phyloP scores from a whole-genome alignment of 2,329 filamentous ascomycete genomes.

The Delphinella strobiligena region DNA sequence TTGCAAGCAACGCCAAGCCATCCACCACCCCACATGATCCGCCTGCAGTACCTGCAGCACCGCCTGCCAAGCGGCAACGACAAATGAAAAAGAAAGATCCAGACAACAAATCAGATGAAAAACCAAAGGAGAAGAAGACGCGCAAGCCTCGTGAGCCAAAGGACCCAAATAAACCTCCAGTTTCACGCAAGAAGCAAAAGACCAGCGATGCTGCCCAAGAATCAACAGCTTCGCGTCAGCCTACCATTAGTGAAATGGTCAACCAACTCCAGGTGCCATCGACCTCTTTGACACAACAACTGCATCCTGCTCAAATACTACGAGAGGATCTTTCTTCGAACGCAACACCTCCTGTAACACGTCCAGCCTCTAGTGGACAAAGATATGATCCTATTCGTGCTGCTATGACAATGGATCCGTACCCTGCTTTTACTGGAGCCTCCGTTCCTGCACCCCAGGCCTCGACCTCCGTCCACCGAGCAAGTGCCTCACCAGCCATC shows the following conservation, averaged over 20 bases:
- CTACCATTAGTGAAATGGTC: slow-evolving; percentile 30
- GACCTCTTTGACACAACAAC: slow-evolving; percentile 17
- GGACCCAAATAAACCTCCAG: slow-evolving; percentile 31
- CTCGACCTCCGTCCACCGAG: slow-evolving; percentile 46
- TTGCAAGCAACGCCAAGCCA: slow-evolving; percentile 24
- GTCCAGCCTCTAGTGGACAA: slow-evolving; percentile 57
- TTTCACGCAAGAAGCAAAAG: slow-evolving; percentile 38
- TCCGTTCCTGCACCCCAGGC: slow-evolving; percentile 22
- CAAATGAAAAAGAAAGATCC: slow-evolving; percentile 25
- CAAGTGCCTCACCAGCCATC: slow-evolving; percentile 85
- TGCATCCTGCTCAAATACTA: slow-evolving; percentile 3
- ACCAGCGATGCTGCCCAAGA: slow-evolving; percentile 19
- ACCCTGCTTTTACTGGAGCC: slow-evolving; percentile 14
- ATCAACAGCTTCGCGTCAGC: slow-evolving; percentile 21
- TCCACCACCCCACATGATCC: slow-evolving; percentile 8
- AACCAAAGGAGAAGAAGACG: slow-evolving; percentile 30
- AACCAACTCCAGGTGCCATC: slow-evolving; percentile 17
- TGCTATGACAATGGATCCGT: slow-evolving; percentile 36
- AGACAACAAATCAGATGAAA: slow-evolving; percentile 24
- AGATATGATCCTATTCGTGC: slow-evolving; percentile 81
- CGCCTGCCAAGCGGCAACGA: slow-evolving; percentile 24
- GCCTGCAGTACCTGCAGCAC: slow-evolving; percentile 16
- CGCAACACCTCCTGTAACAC: slow-evolving; percentile 20
- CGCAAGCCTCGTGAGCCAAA: slow-evolving; percentile 35
- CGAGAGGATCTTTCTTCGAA: slow-evolving; percentile 2